phyloP scores from a whole-genome alignment of 257 asterid genomes.

The Phtheirospermum japonicum region DNA sequence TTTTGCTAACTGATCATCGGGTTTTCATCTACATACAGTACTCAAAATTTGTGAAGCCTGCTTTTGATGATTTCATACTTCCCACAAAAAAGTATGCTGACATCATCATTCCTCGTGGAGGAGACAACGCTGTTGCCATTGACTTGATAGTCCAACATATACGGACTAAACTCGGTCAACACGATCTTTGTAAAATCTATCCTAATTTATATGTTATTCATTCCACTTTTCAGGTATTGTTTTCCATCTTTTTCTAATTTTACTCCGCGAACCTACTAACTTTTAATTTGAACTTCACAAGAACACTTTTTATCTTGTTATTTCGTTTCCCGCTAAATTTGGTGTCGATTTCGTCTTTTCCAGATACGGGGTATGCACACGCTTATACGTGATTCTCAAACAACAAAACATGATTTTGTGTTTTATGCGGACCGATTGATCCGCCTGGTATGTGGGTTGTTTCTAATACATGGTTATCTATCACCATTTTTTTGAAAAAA shows the following conservation, averaged over 20 bases:
- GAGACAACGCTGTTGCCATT: slow-evolving; percentile 85
- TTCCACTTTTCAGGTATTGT: slow-evolving; percentile 74
- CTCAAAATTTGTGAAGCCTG: slow-evolving; percentile 86
- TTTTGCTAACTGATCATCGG: slow-evolving; percentile 16
- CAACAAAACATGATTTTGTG: too few relatives aligned
- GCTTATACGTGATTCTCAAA: slow-evolving; percentile 77
- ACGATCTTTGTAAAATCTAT: slow-evolving; percentile 84
- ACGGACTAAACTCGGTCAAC: slow-evolving; percentile 86
- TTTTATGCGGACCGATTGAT: slow-evolving; percentile 77
- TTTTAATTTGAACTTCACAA: background rate
- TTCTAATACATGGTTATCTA: too few relatives aligned
- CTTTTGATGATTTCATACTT: slow-evolving; percentile 83
- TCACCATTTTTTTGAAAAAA: too few relatives aligned
- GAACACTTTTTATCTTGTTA: background rate
- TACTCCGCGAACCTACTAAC: background rate
- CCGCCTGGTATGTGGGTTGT: slow-evolving; percentile 73
- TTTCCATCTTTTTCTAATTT: too few relatives aligned
- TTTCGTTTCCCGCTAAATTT: background rate
- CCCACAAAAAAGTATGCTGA: slow-evolving; percentile 88
- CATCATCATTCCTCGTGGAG: slow-evolving; percentile 87
- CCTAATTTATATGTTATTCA: slow-evolving; percentile 80
- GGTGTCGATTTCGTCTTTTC: too few relatives aligned
- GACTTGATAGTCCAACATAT: slow-evolving; percentile 89
- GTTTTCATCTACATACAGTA: slow-evolving; percentile 50
- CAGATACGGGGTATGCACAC: slow-evolving; percentile 96